Evolutionary conservation across 257 asterid species (phyloP).

Genomic region (Cruciata laevipes): DNA sequence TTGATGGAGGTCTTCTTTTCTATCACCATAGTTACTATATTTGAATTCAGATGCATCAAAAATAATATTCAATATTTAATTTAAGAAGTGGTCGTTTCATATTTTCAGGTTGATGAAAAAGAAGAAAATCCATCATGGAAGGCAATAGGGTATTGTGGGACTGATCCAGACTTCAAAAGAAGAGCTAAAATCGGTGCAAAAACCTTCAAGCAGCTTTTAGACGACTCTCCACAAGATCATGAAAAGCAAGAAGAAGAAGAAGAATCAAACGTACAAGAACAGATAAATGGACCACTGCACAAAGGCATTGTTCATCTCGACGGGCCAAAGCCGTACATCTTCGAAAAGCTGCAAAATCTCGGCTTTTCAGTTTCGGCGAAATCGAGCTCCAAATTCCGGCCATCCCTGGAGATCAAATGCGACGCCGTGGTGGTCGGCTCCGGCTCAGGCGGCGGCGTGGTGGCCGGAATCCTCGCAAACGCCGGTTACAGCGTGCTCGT

Average conservation of each 20-base stretch:
- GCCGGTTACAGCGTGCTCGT: constrained; percentile 75
- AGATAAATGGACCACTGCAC: constrained; percentile 39
- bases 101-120: constrained; percentile 52
- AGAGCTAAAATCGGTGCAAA: constrained; percentile 3
- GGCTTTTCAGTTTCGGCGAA: constrained; percentile 42
- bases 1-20: too few species aligned
- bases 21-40: too few species aligned
- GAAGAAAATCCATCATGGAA: constrained; percentile 60
- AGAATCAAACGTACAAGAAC: constrained; percentile 17
- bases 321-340: constrained; percentile 21
- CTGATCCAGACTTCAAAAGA: constrained; percentile 41
- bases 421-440: constrained; percentile 86
- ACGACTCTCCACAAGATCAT: constrained; percentile 11
- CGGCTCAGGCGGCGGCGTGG: constrained; percentile 89
- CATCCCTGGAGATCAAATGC: constrained; percentile 43
- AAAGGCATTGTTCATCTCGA: constrained; percentile 39
- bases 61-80: too few species aligned
- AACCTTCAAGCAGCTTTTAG: constrained; percentile 9
- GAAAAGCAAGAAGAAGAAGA: constrained; percentile 17
- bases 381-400: constrained; percentile 12
- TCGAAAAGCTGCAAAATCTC: constrained; percentile 21
- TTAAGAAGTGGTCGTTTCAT: too few species aligned
- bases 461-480: constrained; percentile 75
- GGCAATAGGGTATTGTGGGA: constrained; percentile 75
- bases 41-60: too few species aligned